Base-by-base conservation (phyloP, 768 basidiomycete species). In the Tubosaeta sp. region DNA sequence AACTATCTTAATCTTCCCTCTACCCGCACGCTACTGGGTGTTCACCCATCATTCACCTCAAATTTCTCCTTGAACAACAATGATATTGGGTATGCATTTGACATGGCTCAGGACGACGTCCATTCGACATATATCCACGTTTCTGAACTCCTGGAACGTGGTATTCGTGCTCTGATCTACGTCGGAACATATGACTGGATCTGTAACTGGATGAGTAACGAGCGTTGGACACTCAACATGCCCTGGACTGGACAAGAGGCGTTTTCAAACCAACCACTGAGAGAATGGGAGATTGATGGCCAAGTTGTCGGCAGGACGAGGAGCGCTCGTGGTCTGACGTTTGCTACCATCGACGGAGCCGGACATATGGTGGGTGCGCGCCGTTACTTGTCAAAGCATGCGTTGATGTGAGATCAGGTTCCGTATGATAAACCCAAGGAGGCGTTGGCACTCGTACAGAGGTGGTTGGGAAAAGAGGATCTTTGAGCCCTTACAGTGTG, bases 181-280 rank as follows among this genome's bases (percentile, higher is more conserved):
- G 83, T 83, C 1, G 86, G 86, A 18, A 84, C 81, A 39, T 84
- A 83, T 55, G 85, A 87, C 59, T 88, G 85, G 84, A 84, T 84
- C 54, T 90, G 87, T 62, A 87, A 89, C 62, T 87, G 82, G 80
- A 69, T 87, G 25, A 83, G 84, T 14, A 92, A 91, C 68, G 80
- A 80, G 60, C 72, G 81, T 36, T 91, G 90, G 90, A 79, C 84
- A 7, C 78, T 87, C 44, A 72, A 77, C 52, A 71, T 93, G 45
- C 78, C 84, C 46, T 91, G 90, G 90, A 79, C 77, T 41, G 86
- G 86, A 3, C 67, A 74, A 42, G 71, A 72, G 35, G 76, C 60
- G 6, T 90, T 84, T 66, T 66, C 63, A 2, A 61, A 56, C 14
- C 72, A 73, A 14, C 68, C 73, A 22, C 77, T 82, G 73, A 71